These are phyloP conservation scores for Paracoccidioides brasiliensis DNA, from an alignment of 2,329 filamentous ascomycete species.

Conservation along the genomic window DNA sequence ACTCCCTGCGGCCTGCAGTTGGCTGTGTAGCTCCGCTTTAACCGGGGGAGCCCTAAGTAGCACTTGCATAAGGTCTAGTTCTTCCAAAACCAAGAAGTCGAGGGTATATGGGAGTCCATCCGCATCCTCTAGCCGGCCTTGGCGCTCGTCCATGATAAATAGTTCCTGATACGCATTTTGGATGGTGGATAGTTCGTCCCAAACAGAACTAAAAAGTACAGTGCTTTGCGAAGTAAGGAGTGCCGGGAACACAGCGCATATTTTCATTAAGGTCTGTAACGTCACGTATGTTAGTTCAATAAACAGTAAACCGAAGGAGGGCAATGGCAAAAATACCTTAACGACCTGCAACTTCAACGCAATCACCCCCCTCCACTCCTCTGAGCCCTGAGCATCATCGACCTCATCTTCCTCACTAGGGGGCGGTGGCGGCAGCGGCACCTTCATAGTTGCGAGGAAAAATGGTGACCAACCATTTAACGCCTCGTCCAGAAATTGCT, in stretches of 20 bases:
- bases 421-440: slow-evolving; percentile 49
- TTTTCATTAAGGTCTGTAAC: slow-evolving; percentile 66
- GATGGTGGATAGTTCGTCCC: slow-evolving; percentile 70
- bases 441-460: slow-evolving; percentile 67
- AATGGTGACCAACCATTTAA: slow-evolving; percentile 79
- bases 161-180: slow-evolving; percentile 63
- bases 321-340: slow-evolving; percentile 39
- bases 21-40: slow-evolving; percentile 72
- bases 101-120: slow-evolving; percentile 89
- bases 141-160: slow-evolving; percentile 73
- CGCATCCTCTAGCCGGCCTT: slow-evolving; percentile 77
- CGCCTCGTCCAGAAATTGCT: slow-evolving; percentile 76
- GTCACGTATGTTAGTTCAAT: slow-evolving; percentile 11
- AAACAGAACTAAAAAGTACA: slow-evolving; percentile 70
- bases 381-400: slow-evolving; percentile 42
- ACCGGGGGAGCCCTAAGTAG: slow-evolving; percentile 81
- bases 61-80: slow-evolving; percentile 87
- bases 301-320: slow-evolving; percentile 2
- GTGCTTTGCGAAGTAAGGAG: slow-evolving; percentile 73
- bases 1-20: slow-evolving; percentile 50
- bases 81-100: slow-evolving; percentile 85
- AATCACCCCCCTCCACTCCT: slow-evolving; percentile 66
- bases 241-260: slow-evolving; percentile 69
- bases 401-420: slow-evolving; percentile 46
- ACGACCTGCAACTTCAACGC: slow-evolving; percentile 88